Evolutionary conservation across 2,329 filamentous ascomycete species (phyloP).

Genomic region (Colletotrichum eremochloae): DNA sequence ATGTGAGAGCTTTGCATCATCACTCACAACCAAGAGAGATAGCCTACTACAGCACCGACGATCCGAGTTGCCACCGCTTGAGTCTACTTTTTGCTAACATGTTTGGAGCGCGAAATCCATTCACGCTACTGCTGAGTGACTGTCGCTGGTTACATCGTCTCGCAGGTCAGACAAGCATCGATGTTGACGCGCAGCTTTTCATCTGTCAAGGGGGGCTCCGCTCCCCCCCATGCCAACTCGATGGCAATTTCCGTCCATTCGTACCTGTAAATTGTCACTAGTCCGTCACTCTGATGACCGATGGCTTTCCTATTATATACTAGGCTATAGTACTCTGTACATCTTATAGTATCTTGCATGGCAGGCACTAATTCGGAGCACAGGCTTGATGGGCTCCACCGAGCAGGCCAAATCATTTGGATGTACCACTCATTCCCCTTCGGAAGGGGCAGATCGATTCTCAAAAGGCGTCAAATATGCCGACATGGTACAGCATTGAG

Average conservation of each 20-base stretch:
- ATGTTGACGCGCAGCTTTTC: slow-evolving; percentile 27
- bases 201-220: not conserved
- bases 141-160: slow-evolving; percentile 16
- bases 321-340: not conserved
- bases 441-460: not conserved
- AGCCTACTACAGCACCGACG: not conserved
- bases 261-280: not conserved
- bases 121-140: not conserved
- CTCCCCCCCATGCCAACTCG: not conserved
- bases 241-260: slow-evolving; percentile 14
- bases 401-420: not conserved
- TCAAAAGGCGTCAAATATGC: not conserved
- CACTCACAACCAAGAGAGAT: not conserved
- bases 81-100: not conserved
- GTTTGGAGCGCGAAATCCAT: not conserved
- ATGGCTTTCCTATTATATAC: not conserved
- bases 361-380: not conserved
- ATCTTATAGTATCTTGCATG: not conserved
- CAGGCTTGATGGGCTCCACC: not conserved
- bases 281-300: not conserved
- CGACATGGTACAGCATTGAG: slow-evolving; percentile 15
- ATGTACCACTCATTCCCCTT: not conserved
- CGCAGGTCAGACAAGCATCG: slow-evolving; percentile 14
- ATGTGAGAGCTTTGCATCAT: not conserved
- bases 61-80: not conserved